A percentile compares a stretch with the other conserved stretches of the same genome.
phyloP scores from a whole-genome alignment of 192 early-diverging fungal species.

The Paraglomus occultum region DNA sequence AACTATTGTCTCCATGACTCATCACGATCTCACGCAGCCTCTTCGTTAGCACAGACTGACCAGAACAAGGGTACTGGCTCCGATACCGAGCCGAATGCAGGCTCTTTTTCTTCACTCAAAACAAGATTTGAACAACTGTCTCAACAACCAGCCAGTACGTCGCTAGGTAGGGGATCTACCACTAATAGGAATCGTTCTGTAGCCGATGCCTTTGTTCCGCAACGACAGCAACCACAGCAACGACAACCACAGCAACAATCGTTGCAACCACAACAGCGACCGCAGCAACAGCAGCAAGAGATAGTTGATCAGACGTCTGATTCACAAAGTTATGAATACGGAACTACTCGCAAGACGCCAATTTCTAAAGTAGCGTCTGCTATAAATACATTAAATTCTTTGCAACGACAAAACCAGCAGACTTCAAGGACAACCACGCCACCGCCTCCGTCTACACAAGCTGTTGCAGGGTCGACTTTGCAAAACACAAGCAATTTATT shows the following conservation, averaged over 20 bases:
- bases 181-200: too few species aligned
- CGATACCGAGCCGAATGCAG: not conserved
- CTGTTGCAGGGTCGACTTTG: too few species aligned
- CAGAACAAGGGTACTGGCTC: not conserved
- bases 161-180: not conserved
- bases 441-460: too few species aligned
- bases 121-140: conserved; percentile 8
- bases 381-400: too few species aligned
- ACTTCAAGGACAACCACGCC: too few species aligned
- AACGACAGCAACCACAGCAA: not conserved
- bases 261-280: not conserved
- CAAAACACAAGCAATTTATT: too few species aligned
- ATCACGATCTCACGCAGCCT: too few species aligned
- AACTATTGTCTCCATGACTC: too few species aligned
- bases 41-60: not conserved
- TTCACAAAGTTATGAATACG: not conserved
- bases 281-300: not conserved
- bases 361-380: too few species aligned
- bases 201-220: not conserved
- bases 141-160: not conserved
- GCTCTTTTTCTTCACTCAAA: not conserved
- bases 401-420: too few species aligned
- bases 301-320: not conserved
- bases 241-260: not conserved
- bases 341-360: not conserved